phyloP scores from a whole-genome alignment of 371 early-diverging fungal species.

The Entomophthora muscae region DNA sequence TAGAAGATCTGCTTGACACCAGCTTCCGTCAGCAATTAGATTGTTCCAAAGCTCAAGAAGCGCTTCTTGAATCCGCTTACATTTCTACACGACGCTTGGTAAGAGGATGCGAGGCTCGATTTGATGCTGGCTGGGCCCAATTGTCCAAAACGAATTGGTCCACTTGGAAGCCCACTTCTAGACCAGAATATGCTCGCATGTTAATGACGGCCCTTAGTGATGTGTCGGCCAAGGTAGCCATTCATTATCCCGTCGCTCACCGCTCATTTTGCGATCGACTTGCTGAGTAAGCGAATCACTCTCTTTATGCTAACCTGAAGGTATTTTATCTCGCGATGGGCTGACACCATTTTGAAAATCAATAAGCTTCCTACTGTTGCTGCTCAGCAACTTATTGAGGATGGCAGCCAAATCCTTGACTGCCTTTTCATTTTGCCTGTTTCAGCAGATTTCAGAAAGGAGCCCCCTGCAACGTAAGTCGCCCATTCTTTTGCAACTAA shows the following conservation, averaged over 20 bases:
- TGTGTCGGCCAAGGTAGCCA: too few species aligned
- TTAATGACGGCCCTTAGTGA: not conserved
- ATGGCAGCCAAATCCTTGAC: too few species aligned
- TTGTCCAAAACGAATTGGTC: not conserved
- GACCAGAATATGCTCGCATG: not conserved
- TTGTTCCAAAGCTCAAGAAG: not conserved
- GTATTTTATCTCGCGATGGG: not conserved
- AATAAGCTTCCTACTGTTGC: not conserved
- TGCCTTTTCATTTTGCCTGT: too few species aligned
- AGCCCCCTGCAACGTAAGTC: too few species aligned
- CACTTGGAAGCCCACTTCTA: not conserved
- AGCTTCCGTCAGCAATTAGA: not conserved
- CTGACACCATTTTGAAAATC: not conserved
- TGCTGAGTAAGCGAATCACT: slow-evolving; percentile 1
- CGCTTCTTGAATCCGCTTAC: not conserved
- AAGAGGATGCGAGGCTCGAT: not conserved
- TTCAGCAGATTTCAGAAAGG: too few species aligned
- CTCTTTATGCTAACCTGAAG: too few species aligned
- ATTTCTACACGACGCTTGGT: not conserved
- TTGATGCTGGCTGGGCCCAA: not conserved
- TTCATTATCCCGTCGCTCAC: not conserved
- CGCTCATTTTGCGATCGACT: not conserved
- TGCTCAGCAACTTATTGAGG: not conserved
- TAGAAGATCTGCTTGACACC: not conserved
- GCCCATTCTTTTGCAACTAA: too few species aligned